Conservation (phyloP, 2,329 filamentous ascomycete species). For the Xylariaceae sp. region DNA sequence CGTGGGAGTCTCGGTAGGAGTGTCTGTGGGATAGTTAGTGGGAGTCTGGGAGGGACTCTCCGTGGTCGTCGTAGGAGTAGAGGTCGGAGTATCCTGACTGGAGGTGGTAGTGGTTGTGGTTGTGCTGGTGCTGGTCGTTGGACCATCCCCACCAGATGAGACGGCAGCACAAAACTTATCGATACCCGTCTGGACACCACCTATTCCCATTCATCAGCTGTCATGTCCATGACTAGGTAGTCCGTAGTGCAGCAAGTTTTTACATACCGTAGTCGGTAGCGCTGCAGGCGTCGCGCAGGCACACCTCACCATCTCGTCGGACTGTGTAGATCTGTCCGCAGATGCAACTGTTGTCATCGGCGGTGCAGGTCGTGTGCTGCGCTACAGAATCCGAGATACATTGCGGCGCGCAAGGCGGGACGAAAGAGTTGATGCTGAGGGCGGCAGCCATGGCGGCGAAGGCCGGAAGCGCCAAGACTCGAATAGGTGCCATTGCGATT, state of each 20-base stretch:
- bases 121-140: conserved; percentile 15
- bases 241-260: not conserved
- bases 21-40: conserved; percentile 27
- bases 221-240: not conserved
- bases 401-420: conserved; percentile 36
- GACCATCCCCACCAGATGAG: conserved; percentile 8
- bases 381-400: conserved; percentile 36
- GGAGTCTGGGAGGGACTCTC: conserved; percentile 26
- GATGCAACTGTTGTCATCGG: conserved; percentile 38
- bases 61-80: conserved; percentile 20
- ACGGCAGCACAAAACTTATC: conserved; percentile 40
- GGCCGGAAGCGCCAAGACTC: conserved; percentile 34
- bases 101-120: conserved; percentile 21
- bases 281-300: conserved; percentile 38
- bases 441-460: conserved; percentile 35
- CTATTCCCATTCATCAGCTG: conserved; percentile 27
- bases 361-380: conserved; percentile 37
- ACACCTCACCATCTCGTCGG: conserved; percentile 40
- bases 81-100: conserved; percentile 23
- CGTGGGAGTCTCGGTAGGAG: conserved; percentile 11
- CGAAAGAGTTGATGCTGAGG: conserved; percentile 37
- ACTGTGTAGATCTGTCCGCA: conserved; percentile 38
- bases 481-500: conserved; percentile 39
- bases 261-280: conserved; percentile 40
- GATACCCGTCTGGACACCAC: conserved; percentile 37